These are phyloP conservation scores for Hygrocybe coccinea DNA, from an alignment of 768 basidiomycete species.

Conservation along the genomic window DNA sequence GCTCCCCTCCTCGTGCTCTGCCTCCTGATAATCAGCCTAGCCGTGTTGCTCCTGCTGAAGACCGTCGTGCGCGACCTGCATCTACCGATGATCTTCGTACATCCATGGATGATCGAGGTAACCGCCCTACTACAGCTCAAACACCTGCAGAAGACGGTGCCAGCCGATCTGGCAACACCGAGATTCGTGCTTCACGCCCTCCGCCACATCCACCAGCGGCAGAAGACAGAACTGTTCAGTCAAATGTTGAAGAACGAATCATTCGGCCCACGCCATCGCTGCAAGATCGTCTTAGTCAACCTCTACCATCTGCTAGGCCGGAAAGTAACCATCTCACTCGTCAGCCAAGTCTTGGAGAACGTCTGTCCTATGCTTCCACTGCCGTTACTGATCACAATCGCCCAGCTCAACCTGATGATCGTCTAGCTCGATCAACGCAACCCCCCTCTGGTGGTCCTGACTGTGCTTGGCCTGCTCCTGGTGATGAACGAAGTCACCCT, in stretches of 20 bases:
- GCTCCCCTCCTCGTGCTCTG: conserved; percentile 16
- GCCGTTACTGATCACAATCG: conserved; percentile 18
- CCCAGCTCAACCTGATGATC: conserved; percentile 15
- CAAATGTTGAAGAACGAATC: conserved; percentile 35
- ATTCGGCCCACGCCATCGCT: conserved; percentile 29
- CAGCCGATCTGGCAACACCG: conserved; percentile 17
- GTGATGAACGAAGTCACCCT: conserved; percentile 16
- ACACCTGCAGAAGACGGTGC: conserved; percentile 8
- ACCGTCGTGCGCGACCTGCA: conserved; percentile 29
- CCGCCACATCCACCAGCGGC: conserved; percentile 8
- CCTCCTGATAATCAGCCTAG: conserved; percentile 23
- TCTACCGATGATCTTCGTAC: conserved; percentile 26
- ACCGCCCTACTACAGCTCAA: conserved; percentile 8
- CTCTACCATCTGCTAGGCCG: conserved; percentile 13
- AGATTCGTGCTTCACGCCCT: conserved; percentile 17
- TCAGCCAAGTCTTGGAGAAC: conserved; percentile 39
- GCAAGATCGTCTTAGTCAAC: conserved; percentile 37
- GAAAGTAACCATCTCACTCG: conserved; percentile 17
- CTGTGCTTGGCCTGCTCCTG: conserved; percentile 14
- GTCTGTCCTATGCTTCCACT: conserved; percentile 32
- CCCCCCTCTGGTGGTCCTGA: conserved; percentile 16
- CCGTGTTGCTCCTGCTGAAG: conserved; percentile 25
- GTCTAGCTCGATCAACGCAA: conserved; percentile 12
- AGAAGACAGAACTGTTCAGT: conserved; percentile 18
- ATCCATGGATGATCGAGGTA: conserved; percentile 7